These are phyloP conservation scores for Diaporthe sp. DNA, from an alignment of 2,329 filamentous ascomycete genomes.

Conservation along the genomic window DNA sequence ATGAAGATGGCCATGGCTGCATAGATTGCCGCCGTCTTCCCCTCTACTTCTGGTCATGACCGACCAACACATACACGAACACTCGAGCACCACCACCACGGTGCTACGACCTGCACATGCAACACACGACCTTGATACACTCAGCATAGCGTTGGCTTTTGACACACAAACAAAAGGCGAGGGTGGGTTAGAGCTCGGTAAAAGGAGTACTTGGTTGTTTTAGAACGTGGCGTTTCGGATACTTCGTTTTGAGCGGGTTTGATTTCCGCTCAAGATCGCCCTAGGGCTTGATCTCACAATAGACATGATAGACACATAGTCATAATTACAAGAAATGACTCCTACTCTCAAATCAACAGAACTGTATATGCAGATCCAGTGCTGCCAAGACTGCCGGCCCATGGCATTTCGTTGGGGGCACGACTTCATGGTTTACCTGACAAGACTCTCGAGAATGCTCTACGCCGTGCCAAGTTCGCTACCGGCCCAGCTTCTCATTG, in stretches of 20 bases:
- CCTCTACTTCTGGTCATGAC: not conserved
- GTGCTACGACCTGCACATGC: slow-evolving; percentile 29
- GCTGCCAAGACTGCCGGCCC: too few relatives aligned
- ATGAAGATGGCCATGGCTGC: slow-evolving; percentile 27
- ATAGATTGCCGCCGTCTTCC: not conserved
- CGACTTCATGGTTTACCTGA: not conserved
- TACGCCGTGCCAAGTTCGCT: not conserved
- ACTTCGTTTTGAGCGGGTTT: slow-evolving; percentile 7
- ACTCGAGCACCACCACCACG: not conserved
- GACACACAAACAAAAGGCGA: slow-evolving; percentile 14
- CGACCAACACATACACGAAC: not conserved
- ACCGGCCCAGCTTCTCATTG: slow-evolving; percentile 41
- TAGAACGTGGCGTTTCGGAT: slow-evolving; percentile 27
- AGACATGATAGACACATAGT: slow-evolving; percentile 29
- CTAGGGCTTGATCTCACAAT: slow-evolving; percentile 28
- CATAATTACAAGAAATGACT: slow-evolving; percentile 2
- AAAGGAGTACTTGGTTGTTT: slow-evolving; percentile 22
- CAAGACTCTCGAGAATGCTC: not conserved
- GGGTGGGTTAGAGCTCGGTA: not conserved
- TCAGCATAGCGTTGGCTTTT: slow-evolving; percentile 36
- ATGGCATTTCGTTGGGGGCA: not conserved
- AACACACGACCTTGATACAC: slow-evolving; percentile 28
- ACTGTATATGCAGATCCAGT: too few relatives aligned
- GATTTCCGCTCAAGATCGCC: slow-evolving; percentile 27
- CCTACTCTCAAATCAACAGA: not conserved